These are phyloP conservation scores for Reticulascus tulasneorum DNA, from an alignment of 2,329 filamentous ascomycete genomes.

Conservation along the genomic window DNA sequence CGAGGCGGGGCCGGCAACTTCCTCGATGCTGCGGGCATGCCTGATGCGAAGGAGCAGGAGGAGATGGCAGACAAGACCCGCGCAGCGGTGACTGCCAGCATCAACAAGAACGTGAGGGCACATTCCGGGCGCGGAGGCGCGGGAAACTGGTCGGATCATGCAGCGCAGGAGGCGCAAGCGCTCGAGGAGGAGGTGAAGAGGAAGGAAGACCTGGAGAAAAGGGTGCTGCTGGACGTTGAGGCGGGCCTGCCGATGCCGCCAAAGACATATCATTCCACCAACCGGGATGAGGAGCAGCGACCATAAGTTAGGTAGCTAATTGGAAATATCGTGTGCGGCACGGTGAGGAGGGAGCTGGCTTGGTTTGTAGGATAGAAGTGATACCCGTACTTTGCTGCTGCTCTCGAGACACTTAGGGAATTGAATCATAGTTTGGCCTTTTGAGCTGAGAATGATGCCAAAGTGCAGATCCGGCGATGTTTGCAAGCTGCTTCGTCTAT, in stretches of 20 bases:
- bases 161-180: conserved; percentile 19
- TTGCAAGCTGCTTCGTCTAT: too few relatives aligned
- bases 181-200: conserved; percentile 24
- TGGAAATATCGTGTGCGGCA: neutral
- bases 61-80: conserved; percentile 28
- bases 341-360: conserved; percentile 8
- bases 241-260: conserved; percentile 41
- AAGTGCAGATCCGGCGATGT: too few relatives aligned
- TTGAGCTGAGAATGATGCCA: too few relatives aligned
- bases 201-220: conserved; percentile 36
- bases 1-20: conserved; percentile 63
- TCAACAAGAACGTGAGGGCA: conserved; percentile 16
- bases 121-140: conserved; percentile 52
- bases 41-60: conserved; percentile 26
- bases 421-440: conserved; percentile 3
- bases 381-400: neutral
- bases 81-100: conserved; percentile 28
- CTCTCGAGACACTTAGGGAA: neutral
- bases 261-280: conserved; percentile 34
- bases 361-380: too few relatives aligned
- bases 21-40: conserved; percentile 31
- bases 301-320: neutral
- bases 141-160: conserved; percentile 43
- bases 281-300: conserved; percentile 20
- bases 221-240: conserved; percentile 43